Evolutionary conservation across 139 green algal species (phyloP), one percentile per base, ranked within the genome.

Genomic region (Chlorella sp.): DNA sequence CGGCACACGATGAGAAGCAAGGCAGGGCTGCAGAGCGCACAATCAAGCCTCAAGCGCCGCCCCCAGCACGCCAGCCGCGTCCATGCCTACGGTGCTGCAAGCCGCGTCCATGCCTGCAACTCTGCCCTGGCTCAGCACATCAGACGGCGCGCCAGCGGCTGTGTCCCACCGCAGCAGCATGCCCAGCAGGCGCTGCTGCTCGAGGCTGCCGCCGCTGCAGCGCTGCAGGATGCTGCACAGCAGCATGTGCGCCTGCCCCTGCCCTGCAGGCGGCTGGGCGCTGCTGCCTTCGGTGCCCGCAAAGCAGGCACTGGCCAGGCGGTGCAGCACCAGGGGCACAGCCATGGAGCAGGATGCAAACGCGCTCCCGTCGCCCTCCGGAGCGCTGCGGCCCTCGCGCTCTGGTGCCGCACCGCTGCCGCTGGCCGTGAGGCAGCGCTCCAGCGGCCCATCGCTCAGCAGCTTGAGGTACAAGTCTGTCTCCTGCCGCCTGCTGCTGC

Each of bases 111-210:
- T 76, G 9, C 46, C n/a, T 38, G 40, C 34, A 60, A 85, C 20
- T 7, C 84, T 51, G 11, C 30, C 43, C 22, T n/a, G 34, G 48
- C 16, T 26, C 36, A 88, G 26, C 7, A 38, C 75, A 32, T 88
- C 84, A 16, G 68, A 80, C 32, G 84, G 77, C 24, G 34, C 40
- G 8, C 56, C 84, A 1, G 78, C 84, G 14, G 58, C 22, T 0
- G 16, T 32, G 30, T 81, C 70, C 85, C 85, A 89, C 41, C 79
- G 40, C 38, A 89, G 76, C 85, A 89, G 48, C 79, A 74, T 44
- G 48, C 85, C 67, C 34, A 85, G 80, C 46, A 85, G 48, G 64
- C 24, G 64, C 46, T 56, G 68, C 80, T 41, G 65, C 16, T 3
- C 19, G 2, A 16, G 14, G 46, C 28, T 44, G 60, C 62, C 43